Conservation (phyloP, 2,329 filamentous ascomycete species). For the Fusarium sp. region DNA sequence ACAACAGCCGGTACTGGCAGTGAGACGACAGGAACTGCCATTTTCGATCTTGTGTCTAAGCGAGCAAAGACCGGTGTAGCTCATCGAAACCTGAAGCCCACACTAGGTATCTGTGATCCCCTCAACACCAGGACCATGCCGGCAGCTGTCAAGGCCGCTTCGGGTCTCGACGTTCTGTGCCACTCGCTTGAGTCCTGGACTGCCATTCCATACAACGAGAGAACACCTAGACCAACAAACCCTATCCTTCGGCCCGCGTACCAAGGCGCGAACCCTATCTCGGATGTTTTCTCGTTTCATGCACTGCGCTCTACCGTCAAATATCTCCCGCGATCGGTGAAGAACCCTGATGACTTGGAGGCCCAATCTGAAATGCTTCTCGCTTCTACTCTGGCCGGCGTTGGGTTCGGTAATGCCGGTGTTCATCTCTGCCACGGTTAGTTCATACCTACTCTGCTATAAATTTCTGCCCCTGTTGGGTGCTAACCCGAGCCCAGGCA, state of each 20-base stretch:
- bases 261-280: slow-evolving; percentile 97
- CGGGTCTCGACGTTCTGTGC: slow-evolving; percentile 93
- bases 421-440: slow-evolving; percentile 78
- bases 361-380: slow-evolving; percentile 96
- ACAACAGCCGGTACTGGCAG: slow-evolving; percentile 88
- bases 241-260: slow-evolving; percentile 93
- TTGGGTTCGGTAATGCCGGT: slow-evolving; percentile 97
- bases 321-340: slow-evolving; percentile 88
- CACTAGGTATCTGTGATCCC: slow-evolving; percentile 84
- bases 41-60: slow-evolving; percentile 92
- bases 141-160: slow-evolving; percentile 88
- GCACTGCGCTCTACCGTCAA: slow-evolving; percentile 86
- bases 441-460: slow-evolving; percentile 35
- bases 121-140: slow-evolving; percentile 98
- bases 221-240: slow-evolving; percentile 84
- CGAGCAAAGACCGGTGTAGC: slow-evolving; percentile 96
- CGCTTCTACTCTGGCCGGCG: slow-evolving; percentile 90
- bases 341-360: slow-evolving; percentile 88
- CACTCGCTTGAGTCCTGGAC: slow-evolving; percentile 98
- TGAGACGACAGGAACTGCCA: slow-evolving; percentile 96
- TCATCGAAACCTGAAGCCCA: slow-evolving; percentile 94
- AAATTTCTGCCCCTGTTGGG: neutral
- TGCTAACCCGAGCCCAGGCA: slow-evolving; percentile 61
- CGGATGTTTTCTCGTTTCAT: slow-evolving; percentile 93
- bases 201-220: slow-evolving; percentile 91